phyloP scores from a whole-genome alignment of 441 rosid species.

The Aquilaria agallochum region DNA sequence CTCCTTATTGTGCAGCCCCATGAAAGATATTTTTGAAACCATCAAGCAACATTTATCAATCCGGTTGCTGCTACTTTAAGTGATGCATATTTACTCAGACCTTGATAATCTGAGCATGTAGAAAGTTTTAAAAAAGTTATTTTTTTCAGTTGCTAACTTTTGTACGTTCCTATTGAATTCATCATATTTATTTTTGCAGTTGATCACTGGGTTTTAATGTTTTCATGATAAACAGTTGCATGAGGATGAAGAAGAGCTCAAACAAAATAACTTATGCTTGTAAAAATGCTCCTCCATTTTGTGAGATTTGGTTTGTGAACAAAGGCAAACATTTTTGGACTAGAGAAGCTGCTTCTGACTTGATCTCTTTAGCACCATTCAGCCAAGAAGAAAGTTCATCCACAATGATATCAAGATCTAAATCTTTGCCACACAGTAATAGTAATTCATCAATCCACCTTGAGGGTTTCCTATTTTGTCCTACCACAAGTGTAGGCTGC shows the following conservation, averaged over 20 bases:
- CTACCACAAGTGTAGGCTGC: slow-evolving; percentile 21
- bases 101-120: too few species aligned
- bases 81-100: too few species aligned
- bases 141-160: neutral
- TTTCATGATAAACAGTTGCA: slow-evolving; percentile 34
- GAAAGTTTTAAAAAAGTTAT: neutral
- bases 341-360: slow-evolving; percentile 42
- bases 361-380: slow-evolving; percentile 11
- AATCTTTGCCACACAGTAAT: slow-evolving; percentile 20
- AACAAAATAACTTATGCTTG: slow-evolving; percentile 42
- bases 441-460: slow-evolving; percentile 15
- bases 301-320: slow-evolving; percentile 63
- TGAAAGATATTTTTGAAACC: too few species aligned
- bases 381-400: slow-evolving; percentile 12
- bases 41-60: too few species aligned
- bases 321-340: slow-evolving; percentile 61
- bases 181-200: too few species aligned
- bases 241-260: slow-evolving; percentile 46
- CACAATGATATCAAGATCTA: slow-evolving; percentile 20
- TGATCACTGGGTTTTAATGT: slow-evolving; percentile 8
- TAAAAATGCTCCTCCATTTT: slow-evolving; percentile 42
- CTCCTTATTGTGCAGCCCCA: too few species aligned
- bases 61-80: too few species aligned
- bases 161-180: neutral
- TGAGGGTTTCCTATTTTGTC: slow-evolving; percentile 18